Base-by-base conservation (phyloP, 306 rosid species). In the Casuarina glauca region DNA sequence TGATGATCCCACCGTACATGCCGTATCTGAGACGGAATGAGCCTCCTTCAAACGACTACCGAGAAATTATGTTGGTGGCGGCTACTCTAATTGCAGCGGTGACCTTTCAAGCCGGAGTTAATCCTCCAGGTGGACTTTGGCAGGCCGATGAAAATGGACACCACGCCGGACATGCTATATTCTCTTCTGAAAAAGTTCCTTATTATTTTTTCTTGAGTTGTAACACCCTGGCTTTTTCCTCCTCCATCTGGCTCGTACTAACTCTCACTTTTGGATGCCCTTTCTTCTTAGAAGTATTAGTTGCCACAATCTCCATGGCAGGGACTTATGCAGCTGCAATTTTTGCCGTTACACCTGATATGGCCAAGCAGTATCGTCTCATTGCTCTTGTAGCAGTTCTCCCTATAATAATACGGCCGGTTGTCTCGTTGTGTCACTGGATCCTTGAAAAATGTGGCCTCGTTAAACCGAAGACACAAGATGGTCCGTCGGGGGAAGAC, bases 201-300 rank as follows among this genome's bases (percentile, higher is more conserved):
- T 87, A 73, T 41, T 70, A 55, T 52, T 81, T 79, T 6, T 87
- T 87, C 63, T 75, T 76, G 61, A 1, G 79, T 4, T 79, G 49
- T 5, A 84, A 84, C 63, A 87, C 88, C 26, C 3, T 76, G 72
- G 81, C 86, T 5, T 74, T 87, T 45, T 77, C 84, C 9, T 55
- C 79, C 8, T 69, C 81, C 1, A 60, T 79, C 38, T 64, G 79
- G 13, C 70, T 81, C 35, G 84, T 84, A 10, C 3, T 76, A 7
- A 41, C 45, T 2, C 83, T 84, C 10, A 80, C 86, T 0, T 26
- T 63, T 3, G 74, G 45, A 41, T 84, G 82, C 45, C 87, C 88
- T 60, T 80, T 82, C 46, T 74, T n/a, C 60, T 13, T 74, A 0
- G 82, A 79, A 79, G 55, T 82, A 0, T 49, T 71, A 76, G 9